phyloP scores from a whole-genome alignment of 1,284 basidiomycete species.

The Ceraceosorus guamensis region DNA sequence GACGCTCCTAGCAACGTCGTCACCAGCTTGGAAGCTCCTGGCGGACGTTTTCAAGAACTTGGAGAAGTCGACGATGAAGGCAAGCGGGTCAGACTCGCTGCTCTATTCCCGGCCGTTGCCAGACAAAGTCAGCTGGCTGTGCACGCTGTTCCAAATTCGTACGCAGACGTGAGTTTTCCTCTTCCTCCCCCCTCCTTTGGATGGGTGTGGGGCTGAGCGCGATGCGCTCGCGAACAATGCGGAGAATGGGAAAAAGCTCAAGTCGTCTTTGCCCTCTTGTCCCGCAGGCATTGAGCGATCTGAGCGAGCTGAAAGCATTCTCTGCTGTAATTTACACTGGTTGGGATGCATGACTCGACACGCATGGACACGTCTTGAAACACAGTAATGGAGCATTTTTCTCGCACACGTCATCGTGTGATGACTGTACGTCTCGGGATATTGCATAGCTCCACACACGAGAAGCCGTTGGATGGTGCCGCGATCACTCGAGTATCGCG shows the following conservation, averaged over 20 bases:
- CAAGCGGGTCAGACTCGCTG: conserved; percentile 61
- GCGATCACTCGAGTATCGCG: no score
- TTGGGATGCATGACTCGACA: conserved; percentile 34
- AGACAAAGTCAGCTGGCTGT: conserved; percentile 67
- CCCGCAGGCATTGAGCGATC: conserved; percentile 17
- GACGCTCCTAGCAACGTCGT: conserved; percentile 55
- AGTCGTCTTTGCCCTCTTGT: neutral
- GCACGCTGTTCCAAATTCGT: conserved; percentile 67
- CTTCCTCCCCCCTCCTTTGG: neutral
- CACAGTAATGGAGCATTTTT: no score
- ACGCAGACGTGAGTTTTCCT: conserved; percentile 63
- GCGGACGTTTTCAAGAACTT: conserved; percentile 18
- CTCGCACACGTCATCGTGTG: no score
- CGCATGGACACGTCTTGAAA: no score
- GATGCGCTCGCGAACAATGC: no score
- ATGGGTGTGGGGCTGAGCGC: no score
- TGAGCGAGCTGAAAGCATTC: conserved; percentile 54
- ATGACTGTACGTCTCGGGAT: no score
- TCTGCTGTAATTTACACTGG: conserved; percentile 55
- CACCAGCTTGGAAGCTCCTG: neutral
- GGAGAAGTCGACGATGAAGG: conserved; percentile 45
- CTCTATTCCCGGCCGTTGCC: conserved; percentile 67
- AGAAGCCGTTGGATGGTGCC: no score
- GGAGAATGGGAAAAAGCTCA: neutral
- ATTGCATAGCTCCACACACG: no score